phyloP scores from a whole-genome alignment of 2,329 filamentous ascomycete genomes.

The Lecanicillium sp. region DNA sequence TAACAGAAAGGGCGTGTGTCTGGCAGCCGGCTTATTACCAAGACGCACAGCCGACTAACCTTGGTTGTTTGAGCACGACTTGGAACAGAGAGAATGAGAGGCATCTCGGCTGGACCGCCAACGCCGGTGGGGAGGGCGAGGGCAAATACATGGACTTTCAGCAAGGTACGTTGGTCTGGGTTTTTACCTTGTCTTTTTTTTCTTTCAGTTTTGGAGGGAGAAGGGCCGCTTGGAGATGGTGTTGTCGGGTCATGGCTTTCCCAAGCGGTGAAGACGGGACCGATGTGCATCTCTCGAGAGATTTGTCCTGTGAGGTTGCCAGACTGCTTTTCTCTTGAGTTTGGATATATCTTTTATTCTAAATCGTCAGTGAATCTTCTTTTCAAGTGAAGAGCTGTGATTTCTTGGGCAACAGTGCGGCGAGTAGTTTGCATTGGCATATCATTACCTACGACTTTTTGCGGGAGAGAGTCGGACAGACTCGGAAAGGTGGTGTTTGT shows the following conservation, averaged over 20 bases:
- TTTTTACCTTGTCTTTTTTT: conserved; percentile 4
- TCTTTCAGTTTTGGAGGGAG: conserved; percentile 8
- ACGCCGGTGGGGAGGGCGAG: conserved; percentile 21
- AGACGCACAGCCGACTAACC: too few relatives aligned
- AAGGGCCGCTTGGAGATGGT: conserved; percentile 17
- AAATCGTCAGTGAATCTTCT: too few relatives aligned
- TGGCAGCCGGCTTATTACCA: too few relatives aligned
- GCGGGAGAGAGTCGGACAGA: conserved; percentile 6
- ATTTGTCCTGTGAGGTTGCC: too few relatives aligned
- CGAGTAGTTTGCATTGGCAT: not conserved
- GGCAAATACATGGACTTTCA: conserved; percentile 33
- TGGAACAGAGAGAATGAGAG: too few relatives aligned
- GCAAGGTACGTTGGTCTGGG: conserved; percentile 25
- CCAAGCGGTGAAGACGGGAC: conserved; percentile 1
- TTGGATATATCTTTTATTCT: too few relatives aligned
- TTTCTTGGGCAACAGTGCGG: not conserved
- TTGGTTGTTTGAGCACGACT: too few relatives aligned
- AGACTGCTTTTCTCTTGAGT: too few relatives aligned
- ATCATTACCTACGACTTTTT: too few relatives aligned
- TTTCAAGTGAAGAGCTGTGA: too few relatives aligned
- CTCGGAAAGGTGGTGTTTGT: conserved; percentile 3
- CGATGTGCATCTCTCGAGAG: conserved; percentile 5
- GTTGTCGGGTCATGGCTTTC: not conserved
- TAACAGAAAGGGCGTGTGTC: too few relatives aligned
- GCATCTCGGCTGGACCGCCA: conserved; percentile 26